phyloP scores from a whole-genome alignment of 371 early-diverging fungal genomes.

The Caulochytrium protostelioides region DNA sequence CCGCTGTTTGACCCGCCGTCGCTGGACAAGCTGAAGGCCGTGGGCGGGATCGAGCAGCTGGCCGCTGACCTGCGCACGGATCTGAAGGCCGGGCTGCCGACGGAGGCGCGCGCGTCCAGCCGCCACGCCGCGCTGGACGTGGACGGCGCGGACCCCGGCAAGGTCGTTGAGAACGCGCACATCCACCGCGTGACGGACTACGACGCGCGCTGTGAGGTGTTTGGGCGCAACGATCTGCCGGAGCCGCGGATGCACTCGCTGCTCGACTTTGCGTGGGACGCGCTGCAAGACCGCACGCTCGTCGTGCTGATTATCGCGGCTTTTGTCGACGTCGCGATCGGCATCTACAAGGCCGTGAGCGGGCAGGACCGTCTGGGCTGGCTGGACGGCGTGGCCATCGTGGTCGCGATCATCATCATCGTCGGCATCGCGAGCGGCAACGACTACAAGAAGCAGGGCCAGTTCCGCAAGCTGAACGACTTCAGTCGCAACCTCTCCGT shows the following conservation, averaged over 20 bases:
- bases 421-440: constrained; percentile 81
- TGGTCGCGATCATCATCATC: constrained; percentile 71
- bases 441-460: constrained; percentile 84
- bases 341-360: constrained; percentile 32
- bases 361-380: constrained; percentile 25
- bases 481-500: constrained; percentile 23
- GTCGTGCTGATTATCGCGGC: constrained; percentile 50
- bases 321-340: constrained; percentile 47
- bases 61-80: no score
- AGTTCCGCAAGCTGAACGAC: constrained; percentile 47
- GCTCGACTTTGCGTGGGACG: constrained; percentile 37
- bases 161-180: neutral
- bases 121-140: no score
- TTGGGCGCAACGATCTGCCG: constrained; percentile 50
- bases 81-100: no score
- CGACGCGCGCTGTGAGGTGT: constrained; percentile 23
- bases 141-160: neutral
- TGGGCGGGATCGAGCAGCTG: no score
- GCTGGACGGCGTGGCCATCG: constrained; percentile 72
- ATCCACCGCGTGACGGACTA: neutral
- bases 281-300: constrained; percentile 15
- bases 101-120: no score
- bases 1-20: no score
- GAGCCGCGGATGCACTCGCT: constrained; percentile 36
- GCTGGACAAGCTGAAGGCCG: no score